Base-by-base conservation (phyloP, 805 yeast genomes). In the Suhomyces faveliae region DNA sequence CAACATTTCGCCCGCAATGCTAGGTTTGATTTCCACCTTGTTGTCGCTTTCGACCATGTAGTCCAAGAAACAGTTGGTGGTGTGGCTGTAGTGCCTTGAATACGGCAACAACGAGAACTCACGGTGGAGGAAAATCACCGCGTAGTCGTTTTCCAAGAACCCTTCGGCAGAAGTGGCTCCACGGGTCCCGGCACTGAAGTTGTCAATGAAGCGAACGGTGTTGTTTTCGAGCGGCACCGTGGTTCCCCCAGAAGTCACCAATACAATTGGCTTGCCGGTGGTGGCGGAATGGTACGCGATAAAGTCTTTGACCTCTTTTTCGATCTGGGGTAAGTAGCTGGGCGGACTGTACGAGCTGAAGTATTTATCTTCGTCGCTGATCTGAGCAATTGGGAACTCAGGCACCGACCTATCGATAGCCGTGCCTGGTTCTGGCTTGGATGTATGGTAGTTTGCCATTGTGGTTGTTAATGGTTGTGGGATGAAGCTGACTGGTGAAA, bases 161-260 rank as follows among this genome's bases (percentile, higher is more conserved):
- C 88, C 85, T 66, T 94, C 99, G 3, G 98, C 96, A 35, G 95
- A 85, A 0, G 96, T 83, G 3, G 99, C 96, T 47, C 99, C 99
- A 66, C 99, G 80, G 0, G 97, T 94, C 20, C 99, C 99, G 20
- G 98, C 98, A 54, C 94, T 84, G 65, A 94, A 94, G 62, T 94
- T 94, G 67, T 94, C 99, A 59, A 94, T 90, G 67, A 94, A 94
- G 45, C 99, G 71, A 5, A 94, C 99, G 0, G 99, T 94, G 62
- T 94, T 94, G 67, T 90, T 91, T 61, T 94, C 99, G 54, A 94
- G 72, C 0, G 99, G 99, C 0, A 94, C 99, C 0, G 97, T 92
- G 0, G 99, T 94, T 19, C 99, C 99, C 20, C 99, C 99, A 7
- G 92, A 83, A 0, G 99, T 94, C 3, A 92, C 96, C 40, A 92